Evolutionary conservation across 768 basidiomycete genomes (phyloP), one percentile per base, ranked within the genome.

Genomic region (Tulasnella sp.): DNA sequence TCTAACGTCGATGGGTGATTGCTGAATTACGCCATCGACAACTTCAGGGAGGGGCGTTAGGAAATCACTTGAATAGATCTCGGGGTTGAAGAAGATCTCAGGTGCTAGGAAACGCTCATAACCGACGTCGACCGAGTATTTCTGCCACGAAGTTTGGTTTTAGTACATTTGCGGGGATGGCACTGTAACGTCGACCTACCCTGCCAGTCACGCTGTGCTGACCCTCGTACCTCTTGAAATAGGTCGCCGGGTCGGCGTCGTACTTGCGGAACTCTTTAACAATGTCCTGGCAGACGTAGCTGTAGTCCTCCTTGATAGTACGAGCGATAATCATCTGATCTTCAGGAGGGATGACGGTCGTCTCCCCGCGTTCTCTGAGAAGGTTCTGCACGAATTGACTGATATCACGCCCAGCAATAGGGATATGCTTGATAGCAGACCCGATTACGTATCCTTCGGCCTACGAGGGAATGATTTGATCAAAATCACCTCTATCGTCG

Each of bases 361-460:
- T 93, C 85, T 99, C 97, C 9, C 96, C 95, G 67, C 97, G 91
- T 84, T 99, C 97, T 79, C 97, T 89, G 85, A 99, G 88, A 68
- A 99, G 86, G 81, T 96, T 97, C 79, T 98, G 90, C 42, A 99
- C 97, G 82, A 99, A 99, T 81, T 94, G 92, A 12, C 95, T 89
- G 84, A 99, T 97, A 83, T 99, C 97, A 79, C 97, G 93, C 15
- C 97, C 97, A 39, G 97, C 97, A 81, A 99, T 97, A 71, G 97
- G 97, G 81, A 99, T 96, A 82, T 98, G 95, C 84, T 98, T 98
- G 88, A 99, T 98, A 0, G 96, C 93, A 80, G 94, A 96, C 31
- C 97, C 97, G 81, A 99, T 98, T 79, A 99, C 97, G 83, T 99
- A 99, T 67, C 97, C 97, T 81, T 99, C 97, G 34, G 97, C 97